Conservation (phyloP, 805 yeast genomes). For the Saccharomyces mikatae region DNA sequence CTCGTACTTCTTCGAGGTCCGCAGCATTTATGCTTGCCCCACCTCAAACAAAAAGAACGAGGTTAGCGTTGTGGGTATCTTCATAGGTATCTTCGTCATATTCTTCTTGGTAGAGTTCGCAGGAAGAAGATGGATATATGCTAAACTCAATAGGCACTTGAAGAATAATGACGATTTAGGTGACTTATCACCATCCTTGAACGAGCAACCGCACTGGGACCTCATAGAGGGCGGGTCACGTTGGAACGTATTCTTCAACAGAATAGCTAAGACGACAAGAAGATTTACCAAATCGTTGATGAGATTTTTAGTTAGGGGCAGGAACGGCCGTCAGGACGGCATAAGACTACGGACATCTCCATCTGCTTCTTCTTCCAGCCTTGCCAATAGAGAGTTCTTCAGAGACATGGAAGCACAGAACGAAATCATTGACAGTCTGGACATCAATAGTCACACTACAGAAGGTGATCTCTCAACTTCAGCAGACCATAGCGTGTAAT, state of each 20-base stretch:
- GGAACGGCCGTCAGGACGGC: conserved; percentile 5
- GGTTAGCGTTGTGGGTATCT: conserved; percentile 57
- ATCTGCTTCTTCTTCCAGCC: background rate
- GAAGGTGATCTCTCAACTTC: background rate
- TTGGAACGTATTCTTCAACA: conserved; percentile 4
- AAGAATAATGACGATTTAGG: conserved; percentile 1
- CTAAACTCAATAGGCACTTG: conserved; percentile 10
- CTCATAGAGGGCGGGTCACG: conserved; percentile 18
- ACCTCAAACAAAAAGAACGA: conserved; percentile 62
- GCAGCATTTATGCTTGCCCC: conserved; percentile 82
- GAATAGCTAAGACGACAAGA: conserved; percentile 1
- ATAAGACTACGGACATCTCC: conserved; percentile 1
- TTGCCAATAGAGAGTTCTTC: conserved; percentile 13
- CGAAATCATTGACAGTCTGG: conserved; percentile 34
- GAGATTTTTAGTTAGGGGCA: background rate
- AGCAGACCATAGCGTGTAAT: background rate
- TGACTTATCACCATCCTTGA: background rate
- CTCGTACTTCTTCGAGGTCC: conserved; percentile 73
- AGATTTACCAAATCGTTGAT: background rate
- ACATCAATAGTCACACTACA: conserved; percentile 18
- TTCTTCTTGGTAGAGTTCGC: conserved; percentile 35
- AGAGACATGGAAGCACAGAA: conserved; percentile 36
- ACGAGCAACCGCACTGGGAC: conserved; percentile 31
- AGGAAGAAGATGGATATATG: conserved; percentile 29
- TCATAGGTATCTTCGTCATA: conserved; percentile 41